Evolutionary conservation across 2,329 filamentous ascomycete species (phyloP).

Genomic region (Cadophora malorum): DNA sequence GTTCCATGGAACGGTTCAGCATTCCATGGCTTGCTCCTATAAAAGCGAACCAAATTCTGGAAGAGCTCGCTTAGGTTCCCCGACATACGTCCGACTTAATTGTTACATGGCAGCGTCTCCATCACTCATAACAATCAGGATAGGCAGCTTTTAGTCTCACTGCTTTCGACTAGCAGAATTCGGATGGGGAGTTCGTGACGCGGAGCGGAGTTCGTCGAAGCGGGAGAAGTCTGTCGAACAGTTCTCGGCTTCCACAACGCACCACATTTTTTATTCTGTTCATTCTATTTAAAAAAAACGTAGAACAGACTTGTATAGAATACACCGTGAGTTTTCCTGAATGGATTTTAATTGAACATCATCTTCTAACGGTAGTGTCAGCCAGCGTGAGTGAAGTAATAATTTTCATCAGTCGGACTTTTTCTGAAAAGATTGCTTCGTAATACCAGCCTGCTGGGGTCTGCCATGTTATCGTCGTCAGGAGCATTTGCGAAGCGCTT

Average conservation of each 20-base stretch:
- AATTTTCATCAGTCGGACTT: no score
- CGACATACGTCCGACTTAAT: not conserved
- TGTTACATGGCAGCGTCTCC: not conserved
- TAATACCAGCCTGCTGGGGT: no score
- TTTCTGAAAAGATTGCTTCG: no score
- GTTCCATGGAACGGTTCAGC: not conserved
- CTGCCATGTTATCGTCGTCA: no score
- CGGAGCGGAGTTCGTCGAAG: not conserved
- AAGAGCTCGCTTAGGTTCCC: not conserved
- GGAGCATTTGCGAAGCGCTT: no score
- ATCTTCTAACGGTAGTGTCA: no score
- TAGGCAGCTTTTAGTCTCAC: not conserved
- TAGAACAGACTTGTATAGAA: no score
- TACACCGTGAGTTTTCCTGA: no score
- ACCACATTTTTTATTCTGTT: not conserved
- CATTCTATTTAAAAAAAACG: no score
- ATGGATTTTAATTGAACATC: no score
- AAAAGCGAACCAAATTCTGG: not conserved
- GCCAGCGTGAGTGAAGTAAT: no score
- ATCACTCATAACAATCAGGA: not conserved
- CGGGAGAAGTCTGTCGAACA: not conserved
- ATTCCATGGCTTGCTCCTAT: not conserved
- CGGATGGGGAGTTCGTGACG: not conserved
- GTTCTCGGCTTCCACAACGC: not conserved
- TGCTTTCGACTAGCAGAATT: not conserved